A percentile compares a stretch with the other conserved stretches of the same genome.
phyloP scores from a whole-genome alignment of 805 yeast genomes.

The Yamadazyma paraphyllophila region DNA sequence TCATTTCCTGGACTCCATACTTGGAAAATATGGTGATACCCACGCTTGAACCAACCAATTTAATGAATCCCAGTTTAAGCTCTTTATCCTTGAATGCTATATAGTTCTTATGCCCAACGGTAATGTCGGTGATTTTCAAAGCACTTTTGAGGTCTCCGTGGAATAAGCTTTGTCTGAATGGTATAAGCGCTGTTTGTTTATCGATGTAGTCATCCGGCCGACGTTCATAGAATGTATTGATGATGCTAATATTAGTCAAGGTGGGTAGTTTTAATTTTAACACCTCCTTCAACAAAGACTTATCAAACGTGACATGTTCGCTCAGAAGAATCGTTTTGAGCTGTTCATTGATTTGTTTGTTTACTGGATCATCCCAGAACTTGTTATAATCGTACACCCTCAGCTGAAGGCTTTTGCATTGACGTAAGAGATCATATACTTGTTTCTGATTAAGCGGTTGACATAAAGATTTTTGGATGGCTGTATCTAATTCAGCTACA shows the following conservation, averaged over 20 bases:
- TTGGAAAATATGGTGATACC: slow-evolving; percentile 38
- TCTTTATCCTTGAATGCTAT: slow-evolving; percentile 30
- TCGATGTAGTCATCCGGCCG: slow-evolving; percentile 30
- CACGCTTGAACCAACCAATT: slow-evolving; percentile 30
- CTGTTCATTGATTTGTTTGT: slow-evolving; percentile 18
- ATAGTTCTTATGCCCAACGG: slow-evolving; percentile 59
- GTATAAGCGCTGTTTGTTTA: slow-evolving; percentile 51
- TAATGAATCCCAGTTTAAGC: slow-evolving; percentile 28
- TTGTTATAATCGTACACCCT: slow-evolving; percentile 20
- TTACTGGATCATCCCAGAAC: slow-evolving; percentile 22
- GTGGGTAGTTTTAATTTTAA: slow-evolving; percentile 35
- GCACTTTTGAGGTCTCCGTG: slow-evolving; percentile 59
- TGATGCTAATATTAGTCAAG: slow-evolving; percentile 25
- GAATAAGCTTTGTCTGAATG: slow-evolving; percentile 58
- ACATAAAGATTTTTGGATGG: not conserved
- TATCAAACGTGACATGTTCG: slow-evolving; percentile 17
- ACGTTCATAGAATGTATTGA: slow-evolving; percentile 24
- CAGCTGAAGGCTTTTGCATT: slow-evolving; percentile 22
- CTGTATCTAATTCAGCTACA: slow-evolving; percentile 2
- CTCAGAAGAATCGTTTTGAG: slow-evolving; percentile 21
- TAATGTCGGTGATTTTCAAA: slow-evolving; percentile 53
- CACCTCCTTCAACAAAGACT: slow-evolving; percentile 24
- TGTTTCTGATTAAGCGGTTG: not conserved
- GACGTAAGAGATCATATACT: slow-evolving; percentile 16
- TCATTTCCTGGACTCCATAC: slow-evolving; percentile 38